Conservation (phyloP, 805 yeast species). For the Grigorovia transvaalensis region DNA sequence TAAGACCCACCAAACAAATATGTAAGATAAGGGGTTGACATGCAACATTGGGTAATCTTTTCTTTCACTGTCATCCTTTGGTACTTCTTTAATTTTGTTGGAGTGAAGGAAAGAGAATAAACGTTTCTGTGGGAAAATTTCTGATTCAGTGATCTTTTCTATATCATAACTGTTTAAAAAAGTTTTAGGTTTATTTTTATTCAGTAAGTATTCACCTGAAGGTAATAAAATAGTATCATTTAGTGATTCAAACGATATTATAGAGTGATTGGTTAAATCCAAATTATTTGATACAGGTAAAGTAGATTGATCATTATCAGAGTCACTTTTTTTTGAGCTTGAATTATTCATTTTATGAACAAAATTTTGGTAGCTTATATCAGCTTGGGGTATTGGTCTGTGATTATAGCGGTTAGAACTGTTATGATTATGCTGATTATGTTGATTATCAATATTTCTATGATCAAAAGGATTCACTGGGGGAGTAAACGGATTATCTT, state of each 20-base stretch:
- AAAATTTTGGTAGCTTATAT: background rate
- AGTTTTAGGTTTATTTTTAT: slow-evolving; percentile 23
- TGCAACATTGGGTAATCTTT: slow-evolving; percentile 37
- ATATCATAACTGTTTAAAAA: slow-evolving; percentile 26
- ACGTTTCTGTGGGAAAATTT: slow-evolving; percentile 35
- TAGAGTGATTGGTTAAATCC: background rate
- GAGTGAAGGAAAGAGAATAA: slow-evolving; percentile 41
- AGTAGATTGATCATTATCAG: background rate
- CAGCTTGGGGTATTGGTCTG: background rate
- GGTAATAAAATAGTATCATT: slow-evolving; percentile 3
- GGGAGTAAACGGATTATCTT: background rate
- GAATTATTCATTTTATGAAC: background rate
- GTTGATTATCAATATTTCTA: background rate
- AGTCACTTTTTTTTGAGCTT: background rate
- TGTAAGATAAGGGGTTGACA: slow-evolving; percentile 33
- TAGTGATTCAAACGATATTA: background rate
- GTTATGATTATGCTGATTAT: too few relatives aligned
- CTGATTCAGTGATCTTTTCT: slow-evolving; percentile 28
- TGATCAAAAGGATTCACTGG: background rate
- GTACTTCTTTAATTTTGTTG: slow-evolving; percentile 41
- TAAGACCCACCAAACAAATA: slow-evolving; percentile 57
- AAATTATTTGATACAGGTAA: background rate
- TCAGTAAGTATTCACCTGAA: slow-evolving; percentile 20
- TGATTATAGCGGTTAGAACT: background rate
- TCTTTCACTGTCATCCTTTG: slow-evolving; percentile 39